A percentile compares a stretch with the other conserved stretches of the same genome.
Evolutionary conservation across 163 green algal species (phyloP).

Genomic region (Scenedesmus sp.): DNA sequence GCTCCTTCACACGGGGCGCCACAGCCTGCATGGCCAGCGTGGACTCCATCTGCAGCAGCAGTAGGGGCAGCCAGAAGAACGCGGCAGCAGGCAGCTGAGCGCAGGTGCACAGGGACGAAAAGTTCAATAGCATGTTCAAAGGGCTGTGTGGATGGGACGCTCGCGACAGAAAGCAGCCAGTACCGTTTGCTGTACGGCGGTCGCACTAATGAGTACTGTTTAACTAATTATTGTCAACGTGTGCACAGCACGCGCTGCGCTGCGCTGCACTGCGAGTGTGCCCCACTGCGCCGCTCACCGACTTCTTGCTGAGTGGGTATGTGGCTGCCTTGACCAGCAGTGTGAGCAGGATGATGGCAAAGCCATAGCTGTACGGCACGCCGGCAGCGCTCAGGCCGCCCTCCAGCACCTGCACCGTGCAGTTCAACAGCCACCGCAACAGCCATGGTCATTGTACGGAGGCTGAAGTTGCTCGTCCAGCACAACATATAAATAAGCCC

Average conservation of each 20-base stretch:
- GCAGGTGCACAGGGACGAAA: background rate
- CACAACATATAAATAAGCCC: too few relatives aligned
- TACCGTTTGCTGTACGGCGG: too few relatives aligned
- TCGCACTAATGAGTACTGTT: too few relatives aligned
- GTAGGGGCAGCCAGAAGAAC: background rate
- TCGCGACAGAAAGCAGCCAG: background rate
- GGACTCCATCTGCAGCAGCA: slow-evolving; percentile 86
- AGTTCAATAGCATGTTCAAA: background rate
- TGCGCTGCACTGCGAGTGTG: background rate
- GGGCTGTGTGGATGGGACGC: background rate
- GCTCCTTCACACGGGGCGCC: slow-evolving; percentile 93
- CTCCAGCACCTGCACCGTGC: slow-evolving; percentile 76
- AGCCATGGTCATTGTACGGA: background rate
- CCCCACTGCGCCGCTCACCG: slow-evolving; percentile 66
- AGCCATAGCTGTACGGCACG: slow-evolving; percentile 97
- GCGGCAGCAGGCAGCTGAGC: background rate
- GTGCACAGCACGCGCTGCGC: background rate
- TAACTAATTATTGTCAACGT: too few relatives aligned
- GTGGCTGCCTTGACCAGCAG: slow-evolving; percentile 94
- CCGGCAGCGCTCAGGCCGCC: slow-evolving; percentile 63
- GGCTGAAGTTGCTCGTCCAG: too few relatives aligned
- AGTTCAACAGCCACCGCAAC: background rate
- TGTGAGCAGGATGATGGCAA: slow-evolving; percentile 97
- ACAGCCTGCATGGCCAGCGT: slow-evolving; percentile 93
- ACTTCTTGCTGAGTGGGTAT: slow-evolving; percentile 95